Conservation (phyloP, 2,329 filamentous ascomycete species). For the Immersiporthe knoxdaviesiana region DNA sequence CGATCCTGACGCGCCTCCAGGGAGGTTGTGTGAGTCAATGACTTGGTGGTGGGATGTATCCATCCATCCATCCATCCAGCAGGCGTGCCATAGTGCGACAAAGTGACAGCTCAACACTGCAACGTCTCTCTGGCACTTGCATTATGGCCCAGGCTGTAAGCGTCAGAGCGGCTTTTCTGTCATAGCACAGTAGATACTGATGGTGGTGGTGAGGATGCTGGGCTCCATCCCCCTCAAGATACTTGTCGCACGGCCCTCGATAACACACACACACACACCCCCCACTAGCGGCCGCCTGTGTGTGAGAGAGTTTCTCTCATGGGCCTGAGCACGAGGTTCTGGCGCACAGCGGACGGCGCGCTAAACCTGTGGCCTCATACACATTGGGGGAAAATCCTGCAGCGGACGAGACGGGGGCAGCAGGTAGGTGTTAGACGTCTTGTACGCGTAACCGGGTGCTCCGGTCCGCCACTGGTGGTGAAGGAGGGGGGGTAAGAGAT, state of each 20-base stretch:
- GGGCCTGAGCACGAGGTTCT: constrained; percentile 3
- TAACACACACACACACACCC: not conserved
- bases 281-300: not conserved
- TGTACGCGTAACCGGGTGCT: constrained; percentile 26
- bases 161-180: not conserved
- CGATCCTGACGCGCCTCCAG: constrained; percentile 27
- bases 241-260: not conserved
- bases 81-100: not conserved
- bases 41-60: not conserved
- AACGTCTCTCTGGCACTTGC: not conserved
- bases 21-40: constrained; percentile 2
- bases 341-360: not conserved
- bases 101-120: not conserved
- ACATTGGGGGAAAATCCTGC: constrained; percentile 23
- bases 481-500: constrained; percentile 5
- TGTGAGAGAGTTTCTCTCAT: not conserved
- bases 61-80: not conserved
- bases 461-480: constrained; percentile 17
- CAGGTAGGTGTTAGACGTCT: constrained; percentile 6
- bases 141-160: not conserved
- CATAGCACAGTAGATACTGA: not conserved
- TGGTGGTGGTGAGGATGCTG: not conserved
- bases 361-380: constrained; percentile 6
- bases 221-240: not conserved
- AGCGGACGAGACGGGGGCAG: constrained; percentile 16